Evolutionary conservation across 441 rosid genomes (phyloP).

Genomic region (Euphorbia celastroides): DNA sequence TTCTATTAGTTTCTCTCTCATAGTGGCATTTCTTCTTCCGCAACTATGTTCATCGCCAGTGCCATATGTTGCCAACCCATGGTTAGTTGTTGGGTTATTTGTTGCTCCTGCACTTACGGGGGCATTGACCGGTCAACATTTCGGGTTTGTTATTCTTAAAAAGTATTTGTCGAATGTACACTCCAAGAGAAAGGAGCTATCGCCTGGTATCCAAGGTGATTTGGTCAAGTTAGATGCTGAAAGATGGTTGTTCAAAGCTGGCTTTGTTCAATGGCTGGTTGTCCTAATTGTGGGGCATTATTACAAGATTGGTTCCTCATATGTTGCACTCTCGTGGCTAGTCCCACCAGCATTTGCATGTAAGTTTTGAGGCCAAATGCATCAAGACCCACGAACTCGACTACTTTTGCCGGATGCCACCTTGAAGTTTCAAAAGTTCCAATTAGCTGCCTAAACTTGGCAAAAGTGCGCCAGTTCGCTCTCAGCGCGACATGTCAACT

Average conservation of each 20-base stretch:
- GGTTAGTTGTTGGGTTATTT: constrained; percentile 77
- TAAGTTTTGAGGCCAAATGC: too few relatives aligned
- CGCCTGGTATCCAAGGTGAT: constrained; percentile 42
- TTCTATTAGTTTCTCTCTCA: constrained; percentile 66
- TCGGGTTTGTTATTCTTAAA: constrained; percentile 56
- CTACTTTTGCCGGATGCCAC: too few relatives aligned
- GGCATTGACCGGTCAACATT: constrained; percentile 87
- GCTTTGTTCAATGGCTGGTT: constrained; percentile 82
- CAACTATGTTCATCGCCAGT: constrained; percentile 64
- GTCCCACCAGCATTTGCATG: constrained; percentile 93
- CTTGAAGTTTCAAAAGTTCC: too few relatives aligned
- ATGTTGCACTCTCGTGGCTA: constrained; percentile 82
- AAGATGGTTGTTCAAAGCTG: constrained; percentile 91
- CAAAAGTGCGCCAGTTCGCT: too few relatives aligned
- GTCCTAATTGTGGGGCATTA: constrained; percentile 69
- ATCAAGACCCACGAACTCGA: too few relatives aligned
- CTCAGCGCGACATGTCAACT: too few relatives aligned
- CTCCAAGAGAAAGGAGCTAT: constrained; percentile 44
- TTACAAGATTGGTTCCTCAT: constrained; percentile 73
- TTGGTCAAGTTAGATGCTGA: constrained; percentile 81
- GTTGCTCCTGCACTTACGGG: constrained; percentile 87
- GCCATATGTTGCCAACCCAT: constrained; percentile 79
- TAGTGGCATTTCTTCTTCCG: constrained; percentile 66
- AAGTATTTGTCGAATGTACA: constrained; percentile 41
- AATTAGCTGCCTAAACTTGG: too few relatives aligned